Percentiles rank a stretch among this genome's conserved stretches.
phyloP scores from a whole-genome alignment of 1,284 basidiomycete species.

The Takashimella tepidaria region DNA sequence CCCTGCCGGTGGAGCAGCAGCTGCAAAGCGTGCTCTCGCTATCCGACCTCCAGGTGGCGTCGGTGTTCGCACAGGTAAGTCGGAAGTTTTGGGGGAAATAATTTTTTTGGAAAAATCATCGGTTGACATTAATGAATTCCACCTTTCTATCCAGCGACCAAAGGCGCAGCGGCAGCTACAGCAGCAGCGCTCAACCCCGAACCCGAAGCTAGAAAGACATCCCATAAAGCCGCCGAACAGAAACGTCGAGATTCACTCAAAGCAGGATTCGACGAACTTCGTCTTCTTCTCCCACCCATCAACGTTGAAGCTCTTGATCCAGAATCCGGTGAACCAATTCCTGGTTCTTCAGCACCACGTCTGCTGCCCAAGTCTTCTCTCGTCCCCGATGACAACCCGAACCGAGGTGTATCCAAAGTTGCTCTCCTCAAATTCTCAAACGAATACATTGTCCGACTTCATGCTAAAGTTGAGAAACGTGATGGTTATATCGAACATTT shows the following conservation, averaged over 20 bases:
- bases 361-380: constrained; percentile 66
- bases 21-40: constrained; percentile 35
- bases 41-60: constrained; percentile 31
- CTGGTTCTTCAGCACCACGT: constrained; percentile 77
- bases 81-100: neutral
- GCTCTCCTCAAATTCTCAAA: constrained; percentile 86
- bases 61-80: constrained; percentile 31
- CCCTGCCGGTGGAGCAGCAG: constrained; percentile 11
- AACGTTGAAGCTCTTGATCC: constrained; percentile 60
- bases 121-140: neutral
- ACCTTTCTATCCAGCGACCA: constrained; percentile 22
- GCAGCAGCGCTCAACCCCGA: constrained; percentile 24
- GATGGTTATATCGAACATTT: constrained; percentile 72
- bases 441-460: constrained; percentile 73
- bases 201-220: constrained; percentile 60
- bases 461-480: constrained; percentile 71
- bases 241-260: constrained; percentile 94
- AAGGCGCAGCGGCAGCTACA: constrained; percentile 30
- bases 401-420: constrained; percentile 91
- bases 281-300: constrained; percentile 79
- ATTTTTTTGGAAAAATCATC: neutral
- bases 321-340: constrained; percentile 62
- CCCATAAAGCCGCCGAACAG: constrained; percentile 96
- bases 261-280: constrained; percentile 90
- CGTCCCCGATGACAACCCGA: constrained; percentile 78